phyloP scores from a whole-genome alignment of 176 grass and related monocot genomes.

The Dendrocalamus sinicus region DNA sequence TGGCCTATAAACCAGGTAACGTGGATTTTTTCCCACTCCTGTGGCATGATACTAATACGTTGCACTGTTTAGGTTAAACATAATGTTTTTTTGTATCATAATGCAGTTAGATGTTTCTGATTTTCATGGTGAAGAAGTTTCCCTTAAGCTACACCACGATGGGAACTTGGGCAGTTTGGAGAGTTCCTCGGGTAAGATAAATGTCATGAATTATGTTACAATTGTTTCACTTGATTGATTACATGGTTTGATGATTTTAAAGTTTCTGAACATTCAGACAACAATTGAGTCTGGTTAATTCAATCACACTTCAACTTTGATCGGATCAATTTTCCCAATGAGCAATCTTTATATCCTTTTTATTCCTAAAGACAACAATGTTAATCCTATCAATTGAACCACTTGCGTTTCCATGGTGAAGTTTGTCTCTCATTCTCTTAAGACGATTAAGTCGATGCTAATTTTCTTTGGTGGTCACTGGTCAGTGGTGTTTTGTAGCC shows the following conservation, averaged over 20 bases:
- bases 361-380: background rate
- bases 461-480: background rate
- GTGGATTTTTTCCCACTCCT: background rate
- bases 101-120: conserved; percentile 63
- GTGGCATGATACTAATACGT: conserved; percentile 14
- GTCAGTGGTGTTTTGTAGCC: background rate
- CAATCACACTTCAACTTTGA: background rate
- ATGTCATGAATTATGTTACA: background rate
- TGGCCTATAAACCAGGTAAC: conserved; percentile 73
- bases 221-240: conserved; percentile 1
- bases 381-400: background rate
- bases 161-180: conserved; percentile 66
- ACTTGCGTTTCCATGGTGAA: conserved; percentile 26
- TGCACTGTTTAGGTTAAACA: background rate
- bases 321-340: background rate
- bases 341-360: background rate
- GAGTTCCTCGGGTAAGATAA: conserved; percentile 63
- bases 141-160: conserved; percentile 57
- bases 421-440: background rate
- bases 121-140: conserved; percentile 72
- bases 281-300: background rate
- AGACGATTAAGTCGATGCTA: background rate
- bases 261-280: conserved; percentile 8
- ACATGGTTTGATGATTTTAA: background rate
- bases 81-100: conserved; percentile 4